Evolutionary conservation across 2,329 filamentous ascomycete genomes (phyloP), one percentile per base, ranked within the genome.

Genomic region (Fusarium virguliforme): DNA sequence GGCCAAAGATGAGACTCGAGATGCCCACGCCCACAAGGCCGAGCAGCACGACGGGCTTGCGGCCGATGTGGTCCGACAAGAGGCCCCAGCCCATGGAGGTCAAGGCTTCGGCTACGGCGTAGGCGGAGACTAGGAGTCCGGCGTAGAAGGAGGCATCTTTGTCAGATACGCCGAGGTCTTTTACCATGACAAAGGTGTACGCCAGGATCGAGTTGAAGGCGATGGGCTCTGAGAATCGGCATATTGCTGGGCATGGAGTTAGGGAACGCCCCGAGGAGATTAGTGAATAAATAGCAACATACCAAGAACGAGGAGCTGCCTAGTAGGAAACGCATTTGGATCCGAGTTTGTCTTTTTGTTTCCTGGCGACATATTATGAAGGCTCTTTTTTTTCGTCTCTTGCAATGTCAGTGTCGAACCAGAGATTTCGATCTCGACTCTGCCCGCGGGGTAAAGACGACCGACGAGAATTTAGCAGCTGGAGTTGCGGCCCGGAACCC

Each of bases 171-270:
- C 92, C 91, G 74, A 97, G 97, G 3, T 89, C 89, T 38, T 90
- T 89, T 3, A 94, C 90, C 94, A 97, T 97, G 76, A 93, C 89
- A 1, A 94, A 95, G 1, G 97, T 87, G 80, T 97, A 98, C 2
- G 95, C 94, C 32, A 91, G 91, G 75, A 98, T 97, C 15, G 93
- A 97, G 80, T 97, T 97, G 78, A 97, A 87, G 1, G 94, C 94
- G 1, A 94, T 97, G 83, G 97, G 95, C 79, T 98, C 95, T 60
- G 92, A 92, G 28, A 98, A 75, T 35, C 73, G 73, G 61, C 73
- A 75, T 75, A 75, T 75, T 67, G 71, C 73, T 75, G 61, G 30
- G 9, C 38, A 5, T 37, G 54, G 9, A 15, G 50, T 62, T 18
- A 65, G 63, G 22, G 50, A 10, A 28, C 43, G n/a, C 13, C 3